Conservation (phyloP, 306 rosid genomes). For the Canavalia ensiformis region DNA sequence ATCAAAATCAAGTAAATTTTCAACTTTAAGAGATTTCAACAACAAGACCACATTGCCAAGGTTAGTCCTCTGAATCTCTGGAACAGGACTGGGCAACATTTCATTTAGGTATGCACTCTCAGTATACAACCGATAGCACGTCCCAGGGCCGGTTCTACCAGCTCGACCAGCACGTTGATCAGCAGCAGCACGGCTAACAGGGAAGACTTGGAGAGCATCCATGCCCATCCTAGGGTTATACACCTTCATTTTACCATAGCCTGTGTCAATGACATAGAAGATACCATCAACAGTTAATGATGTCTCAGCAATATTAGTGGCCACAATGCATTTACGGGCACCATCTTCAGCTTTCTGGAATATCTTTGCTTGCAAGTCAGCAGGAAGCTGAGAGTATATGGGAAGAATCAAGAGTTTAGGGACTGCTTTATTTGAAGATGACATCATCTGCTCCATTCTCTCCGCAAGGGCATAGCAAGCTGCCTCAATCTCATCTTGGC, state of each 20-base stretch:
- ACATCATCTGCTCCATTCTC: constrained; percentile 85
- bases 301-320: constrained; percentile 98
- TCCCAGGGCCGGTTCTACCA: constrained; percentile 99
- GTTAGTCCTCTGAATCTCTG: constrained; percentile 98
- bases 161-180: constrained; percentile 99
- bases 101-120: constrained; percentile 92
- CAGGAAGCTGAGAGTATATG: constrained; percentile 98
- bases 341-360: constrained; percentile 97
- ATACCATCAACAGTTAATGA: constrained; percentile 98
- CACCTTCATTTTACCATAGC: constrained; percentile 98
- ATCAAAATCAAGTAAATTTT: constrained; percentile 91
- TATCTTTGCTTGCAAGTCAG: constrained; percentile 97
- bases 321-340: constrained; percentile 95
- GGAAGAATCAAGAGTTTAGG: constrained; percentile 95
- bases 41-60: constrained; percentile 93
- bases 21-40: constrained; percentile 95
- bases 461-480: constrained; percentile 96
- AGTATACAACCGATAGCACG: constrained; percentile 89
- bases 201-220: constrained; percentile 99
- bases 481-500: constrained; percentile 99
- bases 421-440: constrained; percentile 77
- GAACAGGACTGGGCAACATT: constrained; percentile 92
- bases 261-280: constrained; percentile 92
- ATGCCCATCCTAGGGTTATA: constrained; percentile 99
- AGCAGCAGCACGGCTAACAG: constrained; percentile 97